These are phyloP conservation scores for Amanita phalloides DNA, from an alignment of 768 basidiomycete species.

Conservation along the genomic window DNA sequence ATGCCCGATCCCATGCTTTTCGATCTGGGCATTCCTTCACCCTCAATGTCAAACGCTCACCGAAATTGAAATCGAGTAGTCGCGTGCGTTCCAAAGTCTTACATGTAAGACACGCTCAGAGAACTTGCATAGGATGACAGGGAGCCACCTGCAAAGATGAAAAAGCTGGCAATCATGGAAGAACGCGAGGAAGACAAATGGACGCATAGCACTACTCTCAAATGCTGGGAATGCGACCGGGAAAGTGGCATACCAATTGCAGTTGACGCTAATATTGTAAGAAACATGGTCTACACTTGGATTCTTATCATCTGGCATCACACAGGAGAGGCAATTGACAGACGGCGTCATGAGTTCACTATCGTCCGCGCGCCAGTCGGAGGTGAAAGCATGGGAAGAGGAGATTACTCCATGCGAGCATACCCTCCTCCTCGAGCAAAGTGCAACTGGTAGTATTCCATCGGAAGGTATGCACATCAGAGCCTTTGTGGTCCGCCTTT, in stretches of 20 bases:
- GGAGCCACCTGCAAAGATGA: conserved; percentile 85
- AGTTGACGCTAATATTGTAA: conserved; percentile 22
- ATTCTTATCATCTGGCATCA: not conserved
- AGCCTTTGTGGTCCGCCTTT: not conserved
- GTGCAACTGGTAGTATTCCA: conserved; percentile 32
- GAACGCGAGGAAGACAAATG: conserved; percentile 88
- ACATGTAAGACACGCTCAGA: not conserved
- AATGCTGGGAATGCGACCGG: conserved; percentile 69
- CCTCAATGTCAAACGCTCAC: conserved; percentile 68
- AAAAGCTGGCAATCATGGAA: conserved; percentile 78
- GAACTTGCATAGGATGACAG: conserved; percentile 35
- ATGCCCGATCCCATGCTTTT: conserved; percentile 53
- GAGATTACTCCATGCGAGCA: conserved; percentile 87
- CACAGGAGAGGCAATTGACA: conserved; percentile 43
- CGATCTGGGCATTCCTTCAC: conserved; percentile 69
- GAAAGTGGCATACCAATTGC: conserved; percentile 34
- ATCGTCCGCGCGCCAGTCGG: conserved; percentile 86
- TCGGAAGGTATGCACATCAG: conserved; percentile 32
- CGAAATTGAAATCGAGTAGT: conserved; percentile 38
- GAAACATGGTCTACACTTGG: conserved; percentile 16
- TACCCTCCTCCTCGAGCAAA: conserved; percentile 35
- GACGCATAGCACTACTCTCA: conserved; percentile 50
- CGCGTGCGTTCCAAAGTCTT: too few species aligned
- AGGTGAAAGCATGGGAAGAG: conserved; percentile 97
- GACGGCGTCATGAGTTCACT: conserved; percentile 69